Evolutionary conservation across 805 yeast genomes (phyloP).

Genomic region (Candida krabiensis): DNA sequence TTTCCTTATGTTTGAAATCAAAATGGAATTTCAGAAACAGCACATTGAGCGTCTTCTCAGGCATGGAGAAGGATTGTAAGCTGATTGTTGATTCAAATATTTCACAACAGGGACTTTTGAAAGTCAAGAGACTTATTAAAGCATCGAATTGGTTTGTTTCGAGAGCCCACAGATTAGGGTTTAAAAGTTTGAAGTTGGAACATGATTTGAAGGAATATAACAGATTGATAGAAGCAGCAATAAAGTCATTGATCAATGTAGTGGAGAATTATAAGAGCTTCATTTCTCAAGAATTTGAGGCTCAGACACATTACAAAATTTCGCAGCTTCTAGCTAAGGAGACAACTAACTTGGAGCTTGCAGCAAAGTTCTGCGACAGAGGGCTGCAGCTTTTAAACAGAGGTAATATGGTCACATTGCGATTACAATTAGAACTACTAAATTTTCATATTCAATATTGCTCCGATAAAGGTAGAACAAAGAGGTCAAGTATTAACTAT

Average conservation of each 20-base stretch:
- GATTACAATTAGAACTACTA: conserved; percentile 34
- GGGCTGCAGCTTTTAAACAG: conserved; percentile 31
- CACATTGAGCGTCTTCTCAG: no score
- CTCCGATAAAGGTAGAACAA: conserved; percentile 15
- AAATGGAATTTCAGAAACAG: no score
- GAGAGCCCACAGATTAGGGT: conserved; percentile 18
- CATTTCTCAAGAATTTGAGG: conserved; percentile 35
- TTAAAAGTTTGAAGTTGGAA: conserved; percentile 15
- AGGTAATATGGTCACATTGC: conserved; percentile 25
- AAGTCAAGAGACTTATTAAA: conserved; percentile 8
- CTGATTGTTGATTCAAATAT: no score
- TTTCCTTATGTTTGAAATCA: no score
- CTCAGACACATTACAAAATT: conserved; percentile 35
- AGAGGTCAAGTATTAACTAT: conserved; percentile 32
- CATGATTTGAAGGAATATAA: conserved; percentile 27
- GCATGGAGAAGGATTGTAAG: no score
- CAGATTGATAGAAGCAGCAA: conserved; percentile 34
- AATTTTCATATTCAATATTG: conserved; percentile 38
- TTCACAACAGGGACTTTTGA: no score
- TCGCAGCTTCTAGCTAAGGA: conserved; percentile 41
- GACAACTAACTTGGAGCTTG: conserved; percentile 40
- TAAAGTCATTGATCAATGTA: conserved; percentile 38
- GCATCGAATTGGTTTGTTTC: conserved; percentile 15
- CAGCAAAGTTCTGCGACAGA: conserved; percentile 37
- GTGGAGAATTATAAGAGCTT: conserved; percentile 29